Conservation (phyloP, 441 rosid genomes). For the Sinapis alba region DNA sequence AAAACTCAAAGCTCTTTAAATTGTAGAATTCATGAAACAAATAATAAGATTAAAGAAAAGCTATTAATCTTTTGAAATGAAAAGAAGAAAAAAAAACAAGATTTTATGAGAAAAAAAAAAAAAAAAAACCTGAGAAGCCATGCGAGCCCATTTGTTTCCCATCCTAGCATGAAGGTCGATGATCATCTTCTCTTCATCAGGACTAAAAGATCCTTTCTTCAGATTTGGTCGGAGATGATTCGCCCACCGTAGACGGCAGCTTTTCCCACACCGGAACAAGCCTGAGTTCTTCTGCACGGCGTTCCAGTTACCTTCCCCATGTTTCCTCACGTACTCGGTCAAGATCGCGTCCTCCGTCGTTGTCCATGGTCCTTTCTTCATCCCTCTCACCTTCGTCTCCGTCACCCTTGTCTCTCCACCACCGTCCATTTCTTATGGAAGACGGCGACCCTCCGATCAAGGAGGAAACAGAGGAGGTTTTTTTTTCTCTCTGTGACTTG, state of each 20-base stretch:
- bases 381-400: slow-evolving; percentile 27
- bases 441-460: slow-evolving; percentile 37
- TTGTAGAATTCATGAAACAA: slow-evolving; percentile 23
- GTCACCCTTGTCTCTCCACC: slow-evolving; percentile 47
- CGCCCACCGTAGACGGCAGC: slow-evolving; percentile 72
- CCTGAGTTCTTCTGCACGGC: slow-evolving; percentile 62
- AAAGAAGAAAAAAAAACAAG: neutral
- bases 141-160: slow-evolving; percentile 77
- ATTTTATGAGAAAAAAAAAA: neutral
- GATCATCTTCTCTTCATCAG: slow-evolving; percentile 57
- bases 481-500: slow-evolving; percentile 29
- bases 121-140: slow-evolving; percentile 59
- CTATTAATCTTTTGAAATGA: neutral
- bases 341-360: slow-evolving; percentile 57
- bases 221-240: slow-evolving; percentile 73
- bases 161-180: slow-evolving; percentile 60
- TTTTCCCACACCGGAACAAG: slow-evolving; percentile 64
- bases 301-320: slow-evolving; percentile 75
- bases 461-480: slow-evolving; percentile 8
- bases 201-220: slow-evolving; percentile 58
- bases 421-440: slow-evolving; percentile 17
- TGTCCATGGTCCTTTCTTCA: slow-evolving; percentile 78
- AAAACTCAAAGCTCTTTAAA: neutral
- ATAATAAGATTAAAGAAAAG: neutral
- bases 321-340: slow-evolving; percentile 56